Conservation (phyloP, 768 basidiomycete genomes). For the Amylocystis lapponica region DNA sequence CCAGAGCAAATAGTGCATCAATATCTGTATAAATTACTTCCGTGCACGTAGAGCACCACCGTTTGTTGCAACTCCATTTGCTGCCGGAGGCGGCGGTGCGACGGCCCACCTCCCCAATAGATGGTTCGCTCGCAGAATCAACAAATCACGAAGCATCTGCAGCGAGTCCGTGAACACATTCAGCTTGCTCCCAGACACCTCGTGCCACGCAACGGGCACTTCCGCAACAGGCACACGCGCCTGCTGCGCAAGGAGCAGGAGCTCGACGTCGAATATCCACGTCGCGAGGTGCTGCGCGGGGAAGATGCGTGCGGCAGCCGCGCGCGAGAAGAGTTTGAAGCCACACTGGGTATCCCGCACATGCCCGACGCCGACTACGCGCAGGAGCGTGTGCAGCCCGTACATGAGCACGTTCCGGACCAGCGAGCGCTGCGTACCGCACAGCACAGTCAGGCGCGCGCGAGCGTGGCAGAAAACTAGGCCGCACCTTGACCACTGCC, state of each 20-base stretch:
- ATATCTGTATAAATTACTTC: no score
- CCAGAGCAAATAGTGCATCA: no score
- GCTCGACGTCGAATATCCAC: conserved; percentile 97
- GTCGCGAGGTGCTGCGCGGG: conserved; percentile 81
- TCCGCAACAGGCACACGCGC: conserved; percentile 75
- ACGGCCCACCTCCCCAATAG: conserved; percentile 65
- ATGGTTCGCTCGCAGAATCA: conserved; percentile 81
- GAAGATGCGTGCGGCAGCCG: conserved; percentile 77
- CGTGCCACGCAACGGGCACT: conserved; percentile 89
- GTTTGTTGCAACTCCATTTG: no score
- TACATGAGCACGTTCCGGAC: conserved; percentile 93
- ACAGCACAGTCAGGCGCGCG: not conserved
- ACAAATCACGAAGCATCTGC: conserved; percentile 84
- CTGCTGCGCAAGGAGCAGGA: conserved; percentile 79
- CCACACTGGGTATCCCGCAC: conserved; percentile 96
- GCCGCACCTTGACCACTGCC: conserved; percentile 85
- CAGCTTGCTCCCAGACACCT: conserved; percentile 90
- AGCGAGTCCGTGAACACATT: conserved; percentile 78
- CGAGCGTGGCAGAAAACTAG: not conserved
- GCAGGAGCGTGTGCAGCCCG: conserved; percentile 83
- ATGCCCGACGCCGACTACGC: conserved; percentile 83
- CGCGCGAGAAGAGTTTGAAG: conserved; percentile 91
- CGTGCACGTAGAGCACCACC: no score
- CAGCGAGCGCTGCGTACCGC: conserved; percentile 63
- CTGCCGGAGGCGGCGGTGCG: no score